These are phyloP conservation scores for Populus alba DNA, from an alignment of 345 rosid genomes.

Conservation along the genomic window DNA sequence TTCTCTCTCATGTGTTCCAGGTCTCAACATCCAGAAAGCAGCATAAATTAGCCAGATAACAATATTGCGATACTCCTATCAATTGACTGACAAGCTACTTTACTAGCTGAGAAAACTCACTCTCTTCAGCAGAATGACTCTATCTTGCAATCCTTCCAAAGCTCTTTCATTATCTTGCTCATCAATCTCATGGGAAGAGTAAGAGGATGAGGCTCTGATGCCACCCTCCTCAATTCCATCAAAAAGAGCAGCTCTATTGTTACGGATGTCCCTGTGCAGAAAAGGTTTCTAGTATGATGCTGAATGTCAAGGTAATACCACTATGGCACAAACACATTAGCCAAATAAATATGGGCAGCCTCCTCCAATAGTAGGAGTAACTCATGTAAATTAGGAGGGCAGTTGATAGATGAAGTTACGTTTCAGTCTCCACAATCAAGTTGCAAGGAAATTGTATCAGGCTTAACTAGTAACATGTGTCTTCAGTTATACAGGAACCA, in stretches of 20 bases:
- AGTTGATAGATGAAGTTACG: background rate
- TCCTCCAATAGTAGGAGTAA: background rate
- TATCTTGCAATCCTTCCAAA: constrained; percentile 88
- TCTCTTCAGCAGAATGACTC: constrained; percentile 79
- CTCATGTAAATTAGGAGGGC: background rate
- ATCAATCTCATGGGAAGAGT: constrained; percentile 79
- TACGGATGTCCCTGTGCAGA: constrained; percentile 65
- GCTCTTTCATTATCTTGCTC: constrained; percentile 95
- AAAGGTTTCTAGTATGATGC: background rate
- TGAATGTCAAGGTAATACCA: background rate
- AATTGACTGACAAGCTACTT: background rate
- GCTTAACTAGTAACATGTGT: background rate
- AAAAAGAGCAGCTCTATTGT: constrained; percentile 65
- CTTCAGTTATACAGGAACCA: background rate
- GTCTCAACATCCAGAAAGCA: background rate
- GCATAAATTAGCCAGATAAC: background rate
- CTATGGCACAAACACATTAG: background rate
- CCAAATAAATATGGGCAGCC: background rate
- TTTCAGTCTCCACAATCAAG: background rate
- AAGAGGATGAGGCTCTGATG: constrained; percentile 78
- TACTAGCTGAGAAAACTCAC: constrained; percentile 40
- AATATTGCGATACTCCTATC: background rate
- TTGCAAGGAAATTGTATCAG: background rate
- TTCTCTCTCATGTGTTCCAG: background rate
- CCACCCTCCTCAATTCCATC: constrained; percentile 98